Base-by-base conservation (phyloP, 2,329 filamentous ascomycete genomes). In the Paraconiothyrium sp. region DNA sequence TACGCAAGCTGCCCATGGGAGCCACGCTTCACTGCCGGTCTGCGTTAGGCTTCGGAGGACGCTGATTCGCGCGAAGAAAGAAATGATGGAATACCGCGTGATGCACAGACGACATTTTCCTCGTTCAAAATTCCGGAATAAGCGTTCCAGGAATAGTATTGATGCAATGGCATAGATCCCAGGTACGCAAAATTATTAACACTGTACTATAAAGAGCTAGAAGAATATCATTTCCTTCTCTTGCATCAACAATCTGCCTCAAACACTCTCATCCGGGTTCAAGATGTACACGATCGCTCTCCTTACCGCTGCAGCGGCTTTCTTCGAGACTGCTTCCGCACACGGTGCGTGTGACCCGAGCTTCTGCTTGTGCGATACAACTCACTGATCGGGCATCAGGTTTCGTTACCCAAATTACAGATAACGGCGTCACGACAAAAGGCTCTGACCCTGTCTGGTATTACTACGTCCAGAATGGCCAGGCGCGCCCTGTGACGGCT, bases 391-490 rank as follows among this genome's bases (percentile, higher is more conserved):
- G 7, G 22, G 5, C 10, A 16, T 30, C 3, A 55, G 75, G 76
- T 54, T 74, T 70, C 61, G 71, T 79, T 39, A 67, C 56, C 13
- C 66, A 59, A 35, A 63, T 79, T 62, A 67, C 61, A 11, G 60
- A 67, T 54, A 68, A 66, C 32, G 69, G 71, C 9, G 60, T 52
- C n/a, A 71, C 61, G 52, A 74, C 72, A 46, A 62, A 66, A 2
- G 75, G 76, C 22, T 68, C 71, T 14, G 72, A 78, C 47, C 76
- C 76, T 4, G 66, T 70, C 7, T 78, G 74, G 75, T 74, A 58
- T 59, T 78, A 78, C 61, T 65, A 58, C 10, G 58, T 1, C 62
- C 72, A 8, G 67, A 64, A 49, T 61, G 48, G 7, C 57, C 52
- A 55, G 20, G 0, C 52, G 7, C 52, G 67, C n/a, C 69, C 74